phyloP scores from a whole-genome alignment of 192 early-diverging fungal species.

The Coemansia sp. region DNA sequence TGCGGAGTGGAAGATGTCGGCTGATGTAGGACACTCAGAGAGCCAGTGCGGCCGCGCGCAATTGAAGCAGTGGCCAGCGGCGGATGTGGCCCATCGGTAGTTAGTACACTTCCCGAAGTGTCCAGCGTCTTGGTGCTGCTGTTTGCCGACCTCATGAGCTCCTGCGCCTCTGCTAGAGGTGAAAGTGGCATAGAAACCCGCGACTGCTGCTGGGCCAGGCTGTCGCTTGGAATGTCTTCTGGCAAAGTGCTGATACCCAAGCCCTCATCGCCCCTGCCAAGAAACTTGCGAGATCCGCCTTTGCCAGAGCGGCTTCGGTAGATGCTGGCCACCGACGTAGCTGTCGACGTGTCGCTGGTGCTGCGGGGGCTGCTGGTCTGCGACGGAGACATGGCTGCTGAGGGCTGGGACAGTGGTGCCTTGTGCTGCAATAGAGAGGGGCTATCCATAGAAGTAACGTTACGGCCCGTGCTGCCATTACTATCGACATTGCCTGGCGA shows the following conservation, averaged over 20 bases:
- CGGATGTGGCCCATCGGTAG: neutral
- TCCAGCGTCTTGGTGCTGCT: slow-evolving; percentile 26
- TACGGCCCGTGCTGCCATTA: neutral
- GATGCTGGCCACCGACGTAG: slow-evolving; percentile 4
- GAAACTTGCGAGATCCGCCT: neutral
- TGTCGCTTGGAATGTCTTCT: neutral
- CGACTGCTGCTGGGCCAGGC: slow-evolving; percentile 5
- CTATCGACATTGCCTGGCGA: neutral
- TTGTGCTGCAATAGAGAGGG: neutral
- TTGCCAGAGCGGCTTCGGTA: neutral
- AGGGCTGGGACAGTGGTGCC: neutral
- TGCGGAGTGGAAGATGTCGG: slow-evolving; percentile 1
- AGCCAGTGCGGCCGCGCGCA: slow-evolving; percentile 26
- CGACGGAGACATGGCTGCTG: neutral
- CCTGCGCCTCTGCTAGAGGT: slow-evolving; percentile 46
- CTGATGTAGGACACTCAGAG: slow-evolving; percentile 23
- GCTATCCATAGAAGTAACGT: neutral
- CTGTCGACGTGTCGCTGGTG: slow-evolving; percentile 14
- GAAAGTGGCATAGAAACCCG: slow-evolving; percentile 17
- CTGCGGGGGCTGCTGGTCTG: slow-evolving; percentile 12
- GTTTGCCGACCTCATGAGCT: slow-evolving; percentile 9
- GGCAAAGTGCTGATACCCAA: slow-evolving; percentile 15
- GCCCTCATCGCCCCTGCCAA: slow-evolving; percentile 18
- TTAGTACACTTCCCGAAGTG: slow-evolving; percentile 1
- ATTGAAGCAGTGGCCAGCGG: neutral